Evolutionary conservation across 139 green algal species (phyloP).

Genomic region (Chlorella sp.): DNA sequence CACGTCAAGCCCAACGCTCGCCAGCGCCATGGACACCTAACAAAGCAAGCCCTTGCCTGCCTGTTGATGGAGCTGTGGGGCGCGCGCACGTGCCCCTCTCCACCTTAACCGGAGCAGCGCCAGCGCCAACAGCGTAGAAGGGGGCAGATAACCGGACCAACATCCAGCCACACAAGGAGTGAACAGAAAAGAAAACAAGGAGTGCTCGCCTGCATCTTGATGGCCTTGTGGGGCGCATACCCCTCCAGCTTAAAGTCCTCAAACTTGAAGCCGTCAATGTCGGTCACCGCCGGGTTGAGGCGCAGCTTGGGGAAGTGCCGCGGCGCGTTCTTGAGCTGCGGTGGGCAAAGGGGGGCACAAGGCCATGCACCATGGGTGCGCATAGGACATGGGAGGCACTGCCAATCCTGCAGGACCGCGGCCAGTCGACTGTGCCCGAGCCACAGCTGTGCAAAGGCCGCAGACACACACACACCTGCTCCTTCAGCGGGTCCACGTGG

Average conservation of each 20-base stretch:
- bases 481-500: slow-evolving; percentile 95
- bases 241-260: slow-evolving; percentile 90
- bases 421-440: slow-evolving; percentile 76
- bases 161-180: no score
- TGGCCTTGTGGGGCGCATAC: slow-evolving; percentile 95
- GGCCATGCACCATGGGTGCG: background rate
- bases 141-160: no score
- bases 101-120: no score
- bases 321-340: slow-evolving; percentile 13
- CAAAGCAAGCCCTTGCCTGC: no score
- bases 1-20: no score
- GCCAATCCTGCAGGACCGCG: background rate
- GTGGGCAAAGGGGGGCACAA: background rate
- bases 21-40: no score
- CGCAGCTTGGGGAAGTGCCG: slow-evolving; percentile 51
- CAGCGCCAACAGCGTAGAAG: no score
- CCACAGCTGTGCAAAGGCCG: slow-evolving; percentile 55
- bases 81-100: no score
- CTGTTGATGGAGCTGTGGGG: no score
- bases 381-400: background rate
- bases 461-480: slow-evolving; percentile 77
- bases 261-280: slow-evolving; percentile 92
- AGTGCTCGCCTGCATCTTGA: slow-evolving; percentile 98
- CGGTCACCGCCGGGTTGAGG: slow-evolving; percentile 83
- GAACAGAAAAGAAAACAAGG: no score